These are phyloP conservation scores for Dictyostelium intermedium DNA, from an alignment of 78 protist genomes.

Conservation along the genomic window DNA sequence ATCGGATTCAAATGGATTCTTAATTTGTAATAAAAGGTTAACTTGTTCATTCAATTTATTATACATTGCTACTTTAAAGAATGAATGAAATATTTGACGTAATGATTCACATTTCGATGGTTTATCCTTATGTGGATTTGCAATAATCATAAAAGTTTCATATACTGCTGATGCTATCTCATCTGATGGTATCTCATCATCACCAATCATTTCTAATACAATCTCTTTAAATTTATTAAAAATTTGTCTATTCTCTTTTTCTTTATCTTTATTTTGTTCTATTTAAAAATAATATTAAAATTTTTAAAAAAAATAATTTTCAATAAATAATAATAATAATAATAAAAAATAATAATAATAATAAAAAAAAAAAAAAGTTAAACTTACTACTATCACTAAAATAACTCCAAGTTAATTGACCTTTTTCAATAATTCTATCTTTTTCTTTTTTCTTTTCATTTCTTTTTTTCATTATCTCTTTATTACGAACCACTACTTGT, in stretches of 20 bases:
- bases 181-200: conserved; percentile 48
- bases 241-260: conserved; percentile 45
- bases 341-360: too few species aligned
- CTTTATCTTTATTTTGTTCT: conserved; percentile 7
- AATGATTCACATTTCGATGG: conserved; percentile 38
- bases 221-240: conserved; percentile 47
- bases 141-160: conserved; percentile 65
- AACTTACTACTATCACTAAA: conserved; percentile 44
- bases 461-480: conserved; percentile 24
- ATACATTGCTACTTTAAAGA: conserved; percentile 29
- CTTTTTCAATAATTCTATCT: conserved; percentile 12
- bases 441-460: conserved; percentile 42
- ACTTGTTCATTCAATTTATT: neutral
- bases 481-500: conserved; percentile 11
- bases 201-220: conserved; percentile 37
- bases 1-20: conserved; percentile 28
- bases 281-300: neutral
- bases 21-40: neutral
- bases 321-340: too few species aligned
- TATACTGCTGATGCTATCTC: conserved; percentile 44
- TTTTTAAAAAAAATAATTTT: neutral
- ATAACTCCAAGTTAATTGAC: conserved; percentile 64
- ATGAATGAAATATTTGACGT: conserved; percentile 20
- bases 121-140: conserved; percentile 55
- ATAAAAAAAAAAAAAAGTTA: too few species aligned